Conservation (phyloP, 495 filamentous ascomycete genomes). For the Lasiosphaeria miniovina region DNA sequence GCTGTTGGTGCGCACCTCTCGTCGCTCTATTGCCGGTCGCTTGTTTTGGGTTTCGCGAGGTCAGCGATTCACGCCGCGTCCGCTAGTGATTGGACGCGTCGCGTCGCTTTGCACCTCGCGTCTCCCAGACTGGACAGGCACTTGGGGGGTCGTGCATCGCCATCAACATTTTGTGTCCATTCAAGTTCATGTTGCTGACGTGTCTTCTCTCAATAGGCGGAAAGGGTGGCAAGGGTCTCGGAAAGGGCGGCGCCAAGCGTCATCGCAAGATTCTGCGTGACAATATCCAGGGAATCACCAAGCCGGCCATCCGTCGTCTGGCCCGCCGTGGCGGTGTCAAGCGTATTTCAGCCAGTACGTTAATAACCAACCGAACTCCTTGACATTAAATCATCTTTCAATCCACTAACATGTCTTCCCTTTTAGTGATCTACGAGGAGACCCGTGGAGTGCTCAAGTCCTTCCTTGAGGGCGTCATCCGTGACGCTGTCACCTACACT, state of each 20-base stretch:
- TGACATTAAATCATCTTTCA: no score
- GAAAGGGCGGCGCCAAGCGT: slow-evolving; percentile 89
- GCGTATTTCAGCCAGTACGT: slow-evolving; percentile 94
- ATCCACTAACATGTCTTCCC: slow-evolving; percentile 49
- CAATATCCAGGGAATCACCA: slow-evolving; percentile 99
- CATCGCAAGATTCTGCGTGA: slow-evolving; percentile 98
- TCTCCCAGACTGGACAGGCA: not conserved
- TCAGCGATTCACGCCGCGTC: not conserved
- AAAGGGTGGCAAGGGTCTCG: slow-evolving; percentile 84
- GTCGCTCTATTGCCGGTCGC: slow-evolving; percentile 18
- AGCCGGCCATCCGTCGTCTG: slow-evolving; percentile 99
- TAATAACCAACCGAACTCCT: slow-evolving; percentile 57
- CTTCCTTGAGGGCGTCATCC: slow-evolving; percentile 99
- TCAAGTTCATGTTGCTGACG: slow-evolving; percentile 22
- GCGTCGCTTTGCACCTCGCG: not conserved
- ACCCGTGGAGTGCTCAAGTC: slow-evolving; percentile 99
- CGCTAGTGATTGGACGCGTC: not conserved
- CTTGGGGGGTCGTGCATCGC: not conserved
- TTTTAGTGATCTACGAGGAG: slow-evolving; percentile 93
- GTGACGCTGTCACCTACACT: slow-evolving; percentile 96
- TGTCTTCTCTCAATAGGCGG: slow-evolving; percentile 52
- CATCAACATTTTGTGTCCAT: no score
- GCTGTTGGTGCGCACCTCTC: slow-evolving; percentile 13
- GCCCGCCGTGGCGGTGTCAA: slow-evolving; percentile 99
- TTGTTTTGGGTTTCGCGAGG: not conserved